Conservation (phyloP, 202 grass and related monocot genomes). For the Saccharum hybrid region DNA sequence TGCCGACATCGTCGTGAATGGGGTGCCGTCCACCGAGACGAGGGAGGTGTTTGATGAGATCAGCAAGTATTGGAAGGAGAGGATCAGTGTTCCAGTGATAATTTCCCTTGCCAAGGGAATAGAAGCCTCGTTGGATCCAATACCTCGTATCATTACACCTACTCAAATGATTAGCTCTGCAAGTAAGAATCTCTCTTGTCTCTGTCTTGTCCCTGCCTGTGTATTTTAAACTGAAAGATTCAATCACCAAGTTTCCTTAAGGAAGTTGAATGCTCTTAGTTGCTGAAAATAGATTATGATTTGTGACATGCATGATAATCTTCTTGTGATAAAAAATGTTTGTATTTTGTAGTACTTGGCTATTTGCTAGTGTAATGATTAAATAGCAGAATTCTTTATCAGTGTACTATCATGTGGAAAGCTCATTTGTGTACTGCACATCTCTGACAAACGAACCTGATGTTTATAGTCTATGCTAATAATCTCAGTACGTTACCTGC, state of each 20-base stretch:
- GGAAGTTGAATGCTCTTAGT: slow-evolving; percentile 1
- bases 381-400: neutral
- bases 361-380: slow-evolving; percentile 25
- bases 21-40: slow-evolving; percentile 83
- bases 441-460: neutral
- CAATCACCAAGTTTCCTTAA: slow-evolving; percentile 6
- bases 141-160: slow-evolving; percentile 86
- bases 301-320: neutral
- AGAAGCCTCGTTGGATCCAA: slow-evolving; percentile 72
- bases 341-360: neutral
- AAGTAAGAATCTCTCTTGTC: slow-evolving; percentile 56
- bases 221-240: slow-evolving; percentile 8
- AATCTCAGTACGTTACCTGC: slow-evolving; percentile 11
- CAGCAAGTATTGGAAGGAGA: slow-evolving; percentile 92
- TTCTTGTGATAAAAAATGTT: slow-evolving; percentile 23
- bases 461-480: slow-evolving; percentile 21
- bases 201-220: neutral
- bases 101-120: slow-evolving; percentile 94
- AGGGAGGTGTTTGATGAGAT: slow-evolving; percentile 95
- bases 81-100: slow-evolving; percentile 81
- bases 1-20: slow-evolving; percentile 93
- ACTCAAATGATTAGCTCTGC: slow-evolving; percentile 94
- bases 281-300: slow-evolving; percentile 3
- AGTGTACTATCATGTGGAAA: neutral
- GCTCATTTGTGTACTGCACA: neutral